These are phyloP conservation scores for Lodderomyces oxycetoniae DNA, from an alignment of 1,139 yeast genomes.

Conservation along the genomic window DNA sequence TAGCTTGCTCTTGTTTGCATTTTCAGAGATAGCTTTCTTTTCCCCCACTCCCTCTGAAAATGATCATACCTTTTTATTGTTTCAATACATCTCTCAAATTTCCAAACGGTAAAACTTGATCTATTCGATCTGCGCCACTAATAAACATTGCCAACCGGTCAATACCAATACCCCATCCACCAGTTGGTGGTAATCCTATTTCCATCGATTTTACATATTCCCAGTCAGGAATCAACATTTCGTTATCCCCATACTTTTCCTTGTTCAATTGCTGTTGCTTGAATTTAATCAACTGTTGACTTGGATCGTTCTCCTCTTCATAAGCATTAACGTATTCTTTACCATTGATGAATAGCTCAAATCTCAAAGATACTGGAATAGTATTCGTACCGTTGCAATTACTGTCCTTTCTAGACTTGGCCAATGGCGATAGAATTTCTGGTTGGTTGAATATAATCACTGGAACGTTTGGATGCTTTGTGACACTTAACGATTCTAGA, in stretches of 20 bases:
- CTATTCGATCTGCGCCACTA: conserved; percentile 62
- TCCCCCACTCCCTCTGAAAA: too few species aligned
- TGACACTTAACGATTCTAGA: conserved; percentile 57
- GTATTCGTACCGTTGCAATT: conserved; percentile 27
- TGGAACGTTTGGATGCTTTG: conserved; percentile 37
- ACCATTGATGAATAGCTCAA: conserved; percentile 78
- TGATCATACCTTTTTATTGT: too few species aligned
- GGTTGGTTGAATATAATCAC: conserved; percentile 83
- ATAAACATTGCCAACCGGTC: conserved; percentile 84
- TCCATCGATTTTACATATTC: conserved; percentile 72
- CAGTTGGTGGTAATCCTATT: conserved; percentile 95
- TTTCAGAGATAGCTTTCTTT: too few species aligned
- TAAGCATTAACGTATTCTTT: conserved; percentile 89
- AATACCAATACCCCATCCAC: conserved; percentile 96
- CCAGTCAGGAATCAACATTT: conserved; percentile 67
- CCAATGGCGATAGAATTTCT: conserved; percentile 76
- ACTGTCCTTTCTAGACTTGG: conserved; percentile 55
- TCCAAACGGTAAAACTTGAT: conserved; percentile 80
- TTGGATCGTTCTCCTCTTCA: conserved; percentile 92
- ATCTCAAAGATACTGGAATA: conserved; percentile 54
- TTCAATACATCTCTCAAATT: conserved; percentile 59
- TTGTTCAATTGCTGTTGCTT: conserved; percentile 48
- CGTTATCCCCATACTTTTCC: conserved; percentile 50
- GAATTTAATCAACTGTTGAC: conserved; percentile 59
- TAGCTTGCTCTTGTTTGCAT: too few species aligned